Base-by-base conservation (phyloP, 495 filamentous ascomycete genomes). In the Melanomma pulvis-pyrius region DNA sequence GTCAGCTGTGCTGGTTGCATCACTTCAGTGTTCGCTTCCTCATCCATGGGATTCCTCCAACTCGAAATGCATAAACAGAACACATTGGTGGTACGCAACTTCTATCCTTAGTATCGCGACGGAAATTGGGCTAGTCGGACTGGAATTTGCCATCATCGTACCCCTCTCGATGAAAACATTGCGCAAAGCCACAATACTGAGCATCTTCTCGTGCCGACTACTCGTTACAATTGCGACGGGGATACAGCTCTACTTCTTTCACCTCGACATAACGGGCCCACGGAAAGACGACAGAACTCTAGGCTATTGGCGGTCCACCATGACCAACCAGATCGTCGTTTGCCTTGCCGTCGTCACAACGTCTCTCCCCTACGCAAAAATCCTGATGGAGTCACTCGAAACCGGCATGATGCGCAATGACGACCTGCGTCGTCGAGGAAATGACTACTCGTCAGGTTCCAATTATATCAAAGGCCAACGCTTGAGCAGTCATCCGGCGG, bases 261-360 rank as follows among this genome's bases (percentile, higher is more conserved):
- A 52, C 19, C 8, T 4, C 2, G 49, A 52, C 21, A 52, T 7
- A 5, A 24, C 19, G 8, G 21, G 49, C 12, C 7, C 19, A 5
- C 21, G 9, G 5, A 7, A 21, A 52, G 6, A 29, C 5, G 49
- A 52, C 17, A 6, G 9, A 7, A 8, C 25, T 3, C 49, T 52
- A 7, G 49, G 49, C 6, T 52, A 52, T 21, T 52, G 49, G 49
- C 49, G 21, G 7, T 52, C 49, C 2, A 29, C 49, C 13, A 29
- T 52, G 4, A 24, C 8, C 25, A 24, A 24, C 7, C 49, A 52
- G 21, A 15, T 29, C 21, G 25, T 52, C 2, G 8, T n/a, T 5
- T 25, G 49, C 25, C 49, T 52, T 21, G 49, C 49, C 5, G 25
- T 52, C 49, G 49, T 52, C 21, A 52, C 49, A 22, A 52, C 49